phyloP scores from a whole-genome alignment of 164 flowering plant genomes.

The grape (Vitis vinifera) region DNA sequence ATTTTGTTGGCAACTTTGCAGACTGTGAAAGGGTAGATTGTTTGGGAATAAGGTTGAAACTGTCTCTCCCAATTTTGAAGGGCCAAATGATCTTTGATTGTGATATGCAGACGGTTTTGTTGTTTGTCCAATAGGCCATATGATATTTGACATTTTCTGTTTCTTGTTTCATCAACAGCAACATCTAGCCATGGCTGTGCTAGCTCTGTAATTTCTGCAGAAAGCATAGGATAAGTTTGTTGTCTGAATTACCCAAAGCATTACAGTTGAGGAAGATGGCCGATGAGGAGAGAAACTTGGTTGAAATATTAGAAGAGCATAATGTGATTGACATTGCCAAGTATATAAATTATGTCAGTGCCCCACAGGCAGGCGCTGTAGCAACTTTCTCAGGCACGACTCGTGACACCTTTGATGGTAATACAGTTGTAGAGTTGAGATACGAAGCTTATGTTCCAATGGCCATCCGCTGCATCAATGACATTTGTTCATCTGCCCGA shows the following conservation, averaged over 20 bases:
- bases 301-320: conserved; percentile 69
- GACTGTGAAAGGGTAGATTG: too few species aligned
- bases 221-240: neutral
- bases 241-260: neutral
- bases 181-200: neutral
- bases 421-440: conserved; percentile 70
- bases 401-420: conserved; percentile 83
- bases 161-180: neutral
- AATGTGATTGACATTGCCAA: conserved; percentile 53
- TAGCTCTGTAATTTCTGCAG: neutral
- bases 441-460: conserved; percentile 94
- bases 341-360: conserved; percentile 60
- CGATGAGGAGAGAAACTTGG: conserved; percentile 45
- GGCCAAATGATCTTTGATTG: neutral
- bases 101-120: neutral
- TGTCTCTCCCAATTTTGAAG: conserved; percentile 4
- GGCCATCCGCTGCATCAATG: conserved; percentile 67
- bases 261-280: conserved; percentile 19
- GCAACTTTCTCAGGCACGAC: conserved; percentile 94
- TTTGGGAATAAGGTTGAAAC: neutral
- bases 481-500: conserved; percentile 68
- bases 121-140: neutral
- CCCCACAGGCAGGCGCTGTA: conserved; percentile 78
- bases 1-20: neutral
- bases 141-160: neutral